Conservation (phyloP, 305 asterid genomes). For the Nicotiana rustica region DNA sequence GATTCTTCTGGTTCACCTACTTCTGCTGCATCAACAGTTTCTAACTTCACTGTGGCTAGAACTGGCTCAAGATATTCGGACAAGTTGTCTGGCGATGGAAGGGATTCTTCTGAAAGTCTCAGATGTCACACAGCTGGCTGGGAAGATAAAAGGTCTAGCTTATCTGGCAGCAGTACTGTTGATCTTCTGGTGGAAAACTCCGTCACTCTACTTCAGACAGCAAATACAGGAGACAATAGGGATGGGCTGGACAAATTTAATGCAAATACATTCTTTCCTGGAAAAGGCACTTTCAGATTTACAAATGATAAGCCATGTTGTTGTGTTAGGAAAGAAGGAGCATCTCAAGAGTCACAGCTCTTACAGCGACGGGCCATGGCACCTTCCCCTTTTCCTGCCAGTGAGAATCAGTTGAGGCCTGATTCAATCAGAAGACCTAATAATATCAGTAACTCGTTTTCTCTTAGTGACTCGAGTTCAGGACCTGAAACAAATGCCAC, state of each 20-base stretch:
- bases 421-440: conserved; percentile 40
- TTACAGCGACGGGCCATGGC: conserved; percentile 48
- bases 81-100: conserved; percentile 43
- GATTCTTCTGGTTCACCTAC: conserved; percentile 79
- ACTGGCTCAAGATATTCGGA: conserved; percentile 54
- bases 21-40: conserved; percentile 64
- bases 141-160: conserved; percentile 41
- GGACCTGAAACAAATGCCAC: conserved; percentile 41
- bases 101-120: conserved; percentile 30
- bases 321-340: conserved; percentile 73
- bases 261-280: conserved; percentile 39
- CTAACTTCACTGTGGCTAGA: conserved; percentile 61
- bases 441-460: conserved; percentile 40
- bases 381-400: conserved; percentile 45
- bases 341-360: conserved; percentile 54
- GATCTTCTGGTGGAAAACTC: conserved; percentile 47
- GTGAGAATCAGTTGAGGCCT: conserved; percentile 45
- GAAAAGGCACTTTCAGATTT: conserved; percentile 43
- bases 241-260: conserved; percentile 43
- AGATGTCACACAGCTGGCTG: conserved; percentile 13
- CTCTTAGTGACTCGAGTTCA: conserved; percentile 40
- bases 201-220: conserved; percentile 41
- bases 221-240: conserved; percentile 41
- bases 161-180: conserved; percentile 39
- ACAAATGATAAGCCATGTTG: conserved; percentile 64